Evolutionary conservation across 306 rosid species (phyloP), one percentile per base, ranked within the genome.

Genomic region (Astragalus glycyphyllos): DNA sequence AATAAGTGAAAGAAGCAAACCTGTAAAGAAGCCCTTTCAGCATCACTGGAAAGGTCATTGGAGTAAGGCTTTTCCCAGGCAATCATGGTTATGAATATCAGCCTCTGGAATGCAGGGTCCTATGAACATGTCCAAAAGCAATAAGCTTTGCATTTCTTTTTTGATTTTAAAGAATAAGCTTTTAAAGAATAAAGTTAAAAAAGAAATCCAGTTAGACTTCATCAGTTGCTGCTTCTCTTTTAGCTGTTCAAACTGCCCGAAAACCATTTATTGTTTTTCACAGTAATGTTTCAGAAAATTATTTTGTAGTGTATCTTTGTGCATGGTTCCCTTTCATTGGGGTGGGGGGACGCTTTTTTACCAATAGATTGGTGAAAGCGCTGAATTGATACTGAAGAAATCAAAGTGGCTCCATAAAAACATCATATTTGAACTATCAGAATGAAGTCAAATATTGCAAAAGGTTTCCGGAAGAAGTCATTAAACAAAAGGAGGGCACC

Each of bases 81-180:
- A 76, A 90, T 83, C 98, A 90, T 90, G 73, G 98, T 91, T 78
- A 94, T 81, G 83, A 90, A 94, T 64, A 94, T 71, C 65, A 94
- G 79, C 84, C 88, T 86, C 79, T 94, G 97, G 73, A 94, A 94
- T 48, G 99, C 84, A 72, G 96, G 99, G 74, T 94, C 99, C 99
- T 94, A 77, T 46, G 47, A 44, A 71, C 23, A 37, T 42, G 35
- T 68, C 59, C 67, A 74, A 79, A 47, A 73, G 55, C 56, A 84
- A 66, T 23, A 58, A 64, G 54, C 69, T 76, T 68, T 4, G 34
- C 42, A 48, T 58, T 58, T 68, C 32, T 5, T 49, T 55, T 44
- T 34, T 23, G 61, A 8, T 10, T 46, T 35, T 45, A 45, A 35
- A 44, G 23, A 65, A 71, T 53, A n/a, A n/a, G n/a, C n/a, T 10